Base-by-base conservation (phyloP, 768 basidiomycete species). In the Tulasnella sp. region DNA sequence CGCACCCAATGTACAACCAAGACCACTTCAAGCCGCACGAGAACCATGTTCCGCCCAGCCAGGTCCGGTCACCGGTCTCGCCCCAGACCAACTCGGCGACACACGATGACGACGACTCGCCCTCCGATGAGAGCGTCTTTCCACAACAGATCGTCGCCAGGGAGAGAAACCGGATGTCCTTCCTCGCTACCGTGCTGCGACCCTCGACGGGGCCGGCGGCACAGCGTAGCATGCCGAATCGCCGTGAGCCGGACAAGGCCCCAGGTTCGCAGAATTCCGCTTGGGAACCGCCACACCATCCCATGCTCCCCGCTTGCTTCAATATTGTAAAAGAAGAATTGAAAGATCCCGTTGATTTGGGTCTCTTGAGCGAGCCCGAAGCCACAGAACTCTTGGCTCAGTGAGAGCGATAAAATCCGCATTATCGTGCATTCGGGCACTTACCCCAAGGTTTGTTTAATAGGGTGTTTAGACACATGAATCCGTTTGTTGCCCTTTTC, bases 401-500 rank as follows among this genome's bases (percentile, higher is more conserved):
- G 19, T 48, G 46, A 29, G 25, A 48, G n/a, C n/a, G n/a, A n/a
- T n/a, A n/a, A n/a, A n/a, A n/a, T n/a, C n/a, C n/a, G n/a, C n/a
- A n/a, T n/a, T n/a, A n/a, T n/a, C n/a, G n/a, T n/a, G n/a, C n/a
- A n/a, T n/a, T n/a, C n/a, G n/a, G n/a, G n/a, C n/a, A n/a, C n/a
- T n/a, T n/a, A n/a, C n/a, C n/a, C n/a, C n/a, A n/a, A n/a, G n/a
- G n/a, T n/a, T n/a, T n/a, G n/a, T n/a, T n/a, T n/a, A n/a, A n/a
- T n/a, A n/a, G n/a, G n/a, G 76, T 91, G 66, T 89, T 85, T 70
- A 66, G 86, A 54, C 84, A 87, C 59, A 76, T 92, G 52, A 92
- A 92, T 67, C 86, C 89, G 12, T 89, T 91, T 68, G 81, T 91
- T 69, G 86, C 85, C 66, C 74, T 92, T 31, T 89, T 93, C 66